Base-by-base conservation (phyloP, 495 filamentous ascomycete species). In the Patellaria atrata region DNA sequence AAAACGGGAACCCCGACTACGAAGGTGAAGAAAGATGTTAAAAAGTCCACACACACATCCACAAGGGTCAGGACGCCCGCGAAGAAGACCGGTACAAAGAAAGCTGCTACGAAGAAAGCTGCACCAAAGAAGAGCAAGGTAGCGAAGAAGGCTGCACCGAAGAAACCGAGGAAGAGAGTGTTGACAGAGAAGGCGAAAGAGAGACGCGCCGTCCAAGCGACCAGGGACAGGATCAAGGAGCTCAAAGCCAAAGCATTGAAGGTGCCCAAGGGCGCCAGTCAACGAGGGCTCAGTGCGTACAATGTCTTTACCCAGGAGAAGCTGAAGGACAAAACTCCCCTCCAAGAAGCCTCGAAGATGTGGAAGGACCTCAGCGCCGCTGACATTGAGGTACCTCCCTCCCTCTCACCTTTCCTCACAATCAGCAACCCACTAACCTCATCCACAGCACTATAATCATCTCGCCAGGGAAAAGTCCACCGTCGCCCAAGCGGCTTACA, bases 381-480 rank as follows among this genome's bases (percentile, higher is more conserved):
- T 7, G 46, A 53, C 35, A 38, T 18, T 10, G 50, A 53, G 43
- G 50, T 50, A 18, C 31, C 45, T 35, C 14, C 13, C 7, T 17
- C 3, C 20, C n/a, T 10, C 6, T 11, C 20, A 24, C 7, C 6
- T 20, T 7, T 18, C 38, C 20, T 28, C 5, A 14, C 33, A 4
- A 14, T 14, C 1, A 7, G n/a, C 8, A 15, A 9, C 5, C 12
- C 8, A n/a, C 13, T 16, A 5, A n/a, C n/a, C 30, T 16, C 30
- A 12, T 9, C 9, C 15, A 15, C 37, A 66, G 68, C 53, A 55
- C 46, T 70, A 66, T 41, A 60, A 64, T 41, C 58, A 65, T 21
- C 51, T 64, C 20, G 70, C 65, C 22, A 56, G 56, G 18, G 41
- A 66, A 37, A 71, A 68, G 45, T 63, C 51, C 22, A 47, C 60